A percentile compares a stretch with the other conserved stretches of the same genome.
phyloP scores from a whole-genome alignment of 371 early-diverging fungal species.

The Mortierella sp. region DNA sequence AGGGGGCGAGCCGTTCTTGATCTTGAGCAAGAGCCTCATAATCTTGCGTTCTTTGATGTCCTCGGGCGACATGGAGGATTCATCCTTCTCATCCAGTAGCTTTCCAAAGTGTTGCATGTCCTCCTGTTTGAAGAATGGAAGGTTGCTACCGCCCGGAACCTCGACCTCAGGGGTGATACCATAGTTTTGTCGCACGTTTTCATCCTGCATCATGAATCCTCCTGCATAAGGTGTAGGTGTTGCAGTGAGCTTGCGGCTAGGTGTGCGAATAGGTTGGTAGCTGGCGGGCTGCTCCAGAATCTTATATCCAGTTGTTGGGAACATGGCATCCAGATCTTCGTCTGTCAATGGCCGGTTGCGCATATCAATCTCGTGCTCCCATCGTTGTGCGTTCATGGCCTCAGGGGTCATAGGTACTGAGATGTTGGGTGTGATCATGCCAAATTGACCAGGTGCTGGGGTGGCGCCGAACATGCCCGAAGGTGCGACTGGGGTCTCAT shows the following conservation, averaged over 20 bases:
- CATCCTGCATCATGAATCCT: constrained; percentile 91
- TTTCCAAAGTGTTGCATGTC: constrained; percentile 98
- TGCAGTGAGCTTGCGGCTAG: constrained; percentile 93
- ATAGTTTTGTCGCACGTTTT: constrained; percentile 61
- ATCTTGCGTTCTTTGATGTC: constrained; percentile 96
- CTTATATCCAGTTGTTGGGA: constrained; percentile 92
- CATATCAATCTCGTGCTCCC: constrained; percentile 87
- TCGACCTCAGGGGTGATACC: constrained; percentile 88
- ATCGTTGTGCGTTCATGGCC: constrained; percentile 76
- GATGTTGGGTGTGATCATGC: constrained; percentile 81
- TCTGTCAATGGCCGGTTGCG: constrained; percentile 90
- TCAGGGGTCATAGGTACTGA: constrained; percentile 87
- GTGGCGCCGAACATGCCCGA: constrained; percentile 77
- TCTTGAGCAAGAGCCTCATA: constrained; percentile 92
- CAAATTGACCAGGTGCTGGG: constrained; percentile 74
- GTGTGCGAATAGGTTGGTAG: constrained; percentile 95
- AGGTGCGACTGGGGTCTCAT: constrained; percentile 79
- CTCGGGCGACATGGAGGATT: constrained; percentile 84
- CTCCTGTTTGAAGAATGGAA: constrained; percentile 96
- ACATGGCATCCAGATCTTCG: constrained; percentile 93
- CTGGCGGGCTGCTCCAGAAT: constrained; percentile 90
- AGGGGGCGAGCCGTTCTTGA: constrained; percentile 98
- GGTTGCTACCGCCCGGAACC: constrained; percentile 88
- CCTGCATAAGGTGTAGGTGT: constrained; percentile 92
- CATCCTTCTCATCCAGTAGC: constrained; percentile 87